Base-by-base conservation (phyloP, 2,329 filamentous ascomycete genomes). In the Calonectria pseudoreteaudii region DNA sequence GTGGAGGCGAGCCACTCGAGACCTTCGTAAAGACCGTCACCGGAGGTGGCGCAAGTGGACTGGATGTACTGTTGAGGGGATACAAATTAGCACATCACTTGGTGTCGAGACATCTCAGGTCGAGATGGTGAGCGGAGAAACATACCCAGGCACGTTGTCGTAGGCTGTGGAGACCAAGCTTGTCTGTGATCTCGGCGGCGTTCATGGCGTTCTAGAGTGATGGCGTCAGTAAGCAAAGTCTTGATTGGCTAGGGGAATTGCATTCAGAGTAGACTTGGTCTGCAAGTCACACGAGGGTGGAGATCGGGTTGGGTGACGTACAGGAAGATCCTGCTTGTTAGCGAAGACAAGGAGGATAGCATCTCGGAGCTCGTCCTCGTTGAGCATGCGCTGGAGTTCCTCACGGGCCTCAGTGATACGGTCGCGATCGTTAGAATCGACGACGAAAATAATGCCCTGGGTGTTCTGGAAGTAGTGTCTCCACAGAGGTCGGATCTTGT, bases 401-500 rank as follows among this genome's bases (percentile, higher is more conserved):
- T 98, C 95, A 78, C 95, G 93, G 83, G 97, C 97, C 91, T 99
- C 97, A 81, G 97, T 94, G 84, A 99, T 94, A 93, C 97, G 95
- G 87, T 98, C 96, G 86, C 95, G 94, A 92, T 99, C 97, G 89
- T 98, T 98, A 90, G 94, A 96, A 90, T 99, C 97, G 86, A 99
- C 95, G 82, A 99, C 97, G 91, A 99, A 99, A 89, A 99, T 98
- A 87, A 99, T 96, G 86, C 97, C 97, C 89, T 99, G 97, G 81
- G 97, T 99, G 89, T 98, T 98, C 89, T 98, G 96, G 93, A 98
- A 99, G 91, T 99, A 99, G 89, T 98, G 97, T 90, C 97, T 95
- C 97, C 97, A 99, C 85, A 99, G 91, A 85, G 97, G 97, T 87
- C 97, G 93, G 86, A 99, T 99, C 94, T 98, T 98, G 93, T 99